Evolutionary conservation across 2,329 filamentous ascomycete species (phyloP).

Genomic region (Fusarium brevicatenulatum): DNA sequence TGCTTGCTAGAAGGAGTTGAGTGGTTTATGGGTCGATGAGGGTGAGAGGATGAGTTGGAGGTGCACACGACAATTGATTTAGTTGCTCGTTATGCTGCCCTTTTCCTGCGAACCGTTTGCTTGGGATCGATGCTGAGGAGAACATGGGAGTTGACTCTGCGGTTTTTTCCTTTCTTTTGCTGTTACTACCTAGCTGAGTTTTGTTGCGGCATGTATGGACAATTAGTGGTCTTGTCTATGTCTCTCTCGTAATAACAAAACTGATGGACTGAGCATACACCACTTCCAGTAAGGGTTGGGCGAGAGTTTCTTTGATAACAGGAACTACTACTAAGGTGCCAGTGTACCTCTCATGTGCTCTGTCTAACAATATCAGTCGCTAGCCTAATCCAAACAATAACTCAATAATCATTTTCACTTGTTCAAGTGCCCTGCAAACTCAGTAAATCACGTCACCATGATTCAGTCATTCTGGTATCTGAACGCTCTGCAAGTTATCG

Average conservation of each 20-base stretch:
- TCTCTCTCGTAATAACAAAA: background rate
- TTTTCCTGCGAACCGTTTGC: slow-evolving; percentile 42
- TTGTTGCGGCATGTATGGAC: slow-evolving; percentile 27
- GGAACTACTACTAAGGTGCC: background rate
- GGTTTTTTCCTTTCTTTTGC: slow-evolving; percentile 21
- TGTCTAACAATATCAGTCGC: background rate
- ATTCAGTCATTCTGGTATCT: background rate
- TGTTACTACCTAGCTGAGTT: slow-evolving; percentile 38
- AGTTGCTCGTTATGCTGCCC: slow-evolving; percentile 42
- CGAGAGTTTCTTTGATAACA: background rate
- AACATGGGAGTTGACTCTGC: slow-evolving; percentile 45
- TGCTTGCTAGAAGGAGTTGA: slow-evolving; percentile 71
- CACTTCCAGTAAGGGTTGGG: background rate
- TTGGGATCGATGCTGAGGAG: slow-evolving; percentile 44
- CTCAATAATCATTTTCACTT: background rate
- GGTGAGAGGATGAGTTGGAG: slow-evolving; percentile 18
- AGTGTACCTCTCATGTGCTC: background rate
- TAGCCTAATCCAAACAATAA: background rate
- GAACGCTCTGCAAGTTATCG: background rate
- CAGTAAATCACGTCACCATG: background rate
- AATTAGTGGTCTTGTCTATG: slow-evolving; percentile 5
- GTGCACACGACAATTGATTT: slow-evolving; percentile 35
- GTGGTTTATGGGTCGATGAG: slow-evolving; percentile 7
- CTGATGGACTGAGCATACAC: background rate
- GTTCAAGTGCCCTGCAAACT: background rate